A percentile compares a stretch with the other conserved stretches of the same genome.
Conservation (phyloP, 2,329 filamentous ascomycete genomes). For the Alternaria brassicicola region DNA sequence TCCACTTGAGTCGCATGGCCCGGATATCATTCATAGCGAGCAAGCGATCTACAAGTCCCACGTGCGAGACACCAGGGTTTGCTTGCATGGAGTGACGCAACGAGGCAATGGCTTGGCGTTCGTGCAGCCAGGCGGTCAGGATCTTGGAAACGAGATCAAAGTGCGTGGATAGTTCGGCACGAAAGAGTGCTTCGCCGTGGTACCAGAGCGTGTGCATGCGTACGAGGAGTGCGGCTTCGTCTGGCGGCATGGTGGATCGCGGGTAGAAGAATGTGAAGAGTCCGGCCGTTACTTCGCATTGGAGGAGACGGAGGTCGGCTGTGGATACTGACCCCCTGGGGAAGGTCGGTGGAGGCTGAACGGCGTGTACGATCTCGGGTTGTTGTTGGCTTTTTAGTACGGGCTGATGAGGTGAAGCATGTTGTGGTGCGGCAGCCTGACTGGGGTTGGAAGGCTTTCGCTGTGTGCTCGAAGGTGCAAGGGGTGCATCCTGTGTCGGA, state of each 20-base stretch:
- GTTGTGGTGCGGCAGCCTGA: constrained; percentile 11
- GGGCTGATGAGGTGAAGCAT: constrained; percentile 17
- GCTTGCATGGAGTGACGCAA: constrained; percentile 31
- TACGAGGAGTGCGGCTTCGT: constrained; percentile 34
- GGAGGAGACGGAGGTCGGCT: constrained; percentile 32
- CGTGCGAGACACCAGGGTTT: constrained; percentile 31
- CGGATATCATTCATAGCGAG: constrained; percentile 45
- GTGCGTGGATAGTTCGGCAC: constrained; percentile 31
- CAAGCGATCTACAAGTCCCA: constrained; percentile 40
- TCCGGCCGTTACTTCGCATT: constrained; percentile 42
- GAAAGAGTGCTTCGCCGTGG: constrained; percentile 32
- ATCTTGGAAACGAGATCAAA: constrained; percentile 38
- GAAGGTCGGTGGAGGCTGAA: constrained; percentile 2
- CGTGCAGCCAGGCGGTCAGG: constrained; percentile 41
- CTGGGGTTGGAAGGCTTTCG: constrained; percentile 15
- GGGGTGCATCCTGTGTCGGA: constrained; percentile 17
- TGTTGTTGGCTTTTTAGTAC: constrained; percentile 35
- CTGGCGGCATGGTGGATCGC: constrained; percentile 25
- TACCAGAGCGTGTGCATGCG: constrained; percentile 40
- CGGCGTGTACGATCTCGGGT: constrained; percentile 20
- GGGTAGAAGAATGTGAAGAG: constrained; percentile 43
- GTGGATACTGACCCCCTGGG: constrained; percentile 12
- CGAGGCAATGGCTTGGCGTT: constrained; percentile 38
- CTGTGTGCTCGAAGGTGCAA: constrained; percentile 12
- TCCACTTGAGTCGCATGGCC: constrained; percentile 45